Evolutionary conservation across 805 yeast genomes (phyloP), one percentile per base, ranked within the genome.

Genomic region (Cephaloascus albidus): DNA sequence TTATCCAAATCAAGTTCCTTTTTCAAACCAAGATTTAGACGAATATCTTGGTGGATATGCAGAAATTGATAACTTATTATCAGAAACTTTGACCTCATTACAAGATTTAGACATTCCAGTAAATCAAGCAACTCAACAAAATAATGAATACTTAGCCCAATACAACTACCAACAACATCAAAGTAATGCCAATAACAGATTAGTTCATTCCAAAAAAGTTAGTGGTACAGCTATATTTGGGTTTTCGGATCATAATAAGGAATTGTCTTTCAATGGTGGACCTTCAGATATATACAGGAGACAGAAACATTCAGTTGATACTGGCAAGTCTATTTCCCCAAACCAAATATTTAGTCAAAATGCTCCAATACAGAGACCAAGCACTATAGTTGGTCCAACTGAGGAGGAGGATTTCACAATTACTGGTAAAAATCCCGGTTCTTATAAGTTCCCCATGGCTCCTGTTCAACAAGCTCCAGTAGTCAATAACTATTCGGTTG

Each of bases 161-260:
- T 16, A n/a, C 16, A n/a, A n/a, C 18, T 14, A 14, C 16, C 33
- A 14, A n/a, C 6, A 16, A 10, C 33, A n/a, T n/a, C 28, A 23
- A 6, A 6, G 12, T 8, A 31, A 31, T n/a, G 33, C 18, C 6
- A n/a, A n/a, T n/a, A n/a, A n/a, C n/a, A n/a, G n/a, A n/a, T n/a
- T n/a, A n/a, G n/a, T n/a, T n/a, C 90, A 83, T 52, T 58, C 70
- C 39, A 72, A 85, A 46, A 76, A 77, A 42, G 66, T 74, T 16
- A 81, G 88, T 61, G 94, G 94, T 12, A 81, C 90, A 3, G 90
- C 85, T 2, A 83, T 84, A 20, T 84, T 84, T 57, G 94, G 94
- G 0, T 83, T 73, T 47, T 61, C 69, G 6, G 78, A 76, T 36
- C 89, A 83, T 53, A 70, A 70, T 43, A 73, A 75, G 42, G 81